phyloP scores from a whole-genome alignment of 176 grass and related monocot genomes.

The Alloteropsis semialata region DNA sequence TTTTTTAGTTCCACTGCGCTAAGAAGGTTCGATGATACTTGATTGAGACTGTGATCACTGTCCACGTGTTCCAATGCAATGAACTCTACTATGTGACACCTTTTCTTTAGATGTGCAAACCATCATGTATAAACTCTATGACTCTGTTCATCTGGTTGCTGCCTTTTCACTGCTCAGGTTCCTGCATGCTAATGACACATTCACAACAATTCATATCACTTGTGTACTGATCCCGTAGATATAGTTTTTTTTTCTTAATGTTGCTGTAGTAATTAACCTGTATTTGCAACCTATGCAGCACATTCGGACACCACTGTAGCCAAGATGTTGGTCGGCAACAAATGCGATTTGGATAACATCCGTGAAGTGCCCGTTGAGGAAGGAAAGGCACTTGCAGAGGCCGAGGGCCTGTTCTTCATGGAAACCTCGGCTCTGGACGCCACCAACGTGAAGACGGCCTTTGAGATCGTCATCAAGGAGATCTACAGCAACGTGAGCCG shows the following conservation, averaged over 20 bases:
- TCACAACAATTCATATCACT: neutral
- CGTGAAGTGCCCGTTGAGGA: conserved; percentile 65
- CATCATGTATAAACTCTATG: neutral
- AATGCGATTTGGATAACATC: conserved; percentile 76
- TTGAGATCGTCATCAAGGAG: conserved; percentile 79
- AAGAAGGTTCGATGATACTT: neutral
- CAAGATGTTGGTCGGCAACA: conserved; percentile 94
- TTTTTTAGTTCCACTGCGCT: neutral
- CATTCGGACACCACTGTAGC: conserved; percentile 78
- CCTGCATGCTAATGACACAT: neutral
- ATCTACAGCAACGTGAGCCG: conserved; percentile 84
- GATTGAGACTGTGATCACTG: neutral
- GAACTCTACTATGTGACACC: neutral
- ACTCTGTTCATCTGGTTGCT: neutral
- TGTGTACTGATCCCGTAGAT: neutral
- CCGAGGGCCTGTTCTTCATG: conserved; percentile 87
- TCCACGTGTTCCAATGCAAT: neutral
- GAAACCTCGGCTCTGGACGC: conserved; percentile 84
- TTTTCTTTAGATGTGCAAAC: neutral
- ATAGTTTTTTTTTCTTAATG: neutral
- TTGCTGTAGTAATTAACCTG: neutral
- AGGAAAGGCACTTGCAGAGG: conserved; percentile 74
- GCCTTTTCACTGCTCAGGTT: neutral
- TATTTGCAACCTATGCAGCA: conserved; percentile 41
- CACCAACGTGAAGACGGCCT: conserved; percentile 73